phyloP scores from a whole-genome alignment of 345 rosid genomes.

The Euclidium syriacum region DNA sequence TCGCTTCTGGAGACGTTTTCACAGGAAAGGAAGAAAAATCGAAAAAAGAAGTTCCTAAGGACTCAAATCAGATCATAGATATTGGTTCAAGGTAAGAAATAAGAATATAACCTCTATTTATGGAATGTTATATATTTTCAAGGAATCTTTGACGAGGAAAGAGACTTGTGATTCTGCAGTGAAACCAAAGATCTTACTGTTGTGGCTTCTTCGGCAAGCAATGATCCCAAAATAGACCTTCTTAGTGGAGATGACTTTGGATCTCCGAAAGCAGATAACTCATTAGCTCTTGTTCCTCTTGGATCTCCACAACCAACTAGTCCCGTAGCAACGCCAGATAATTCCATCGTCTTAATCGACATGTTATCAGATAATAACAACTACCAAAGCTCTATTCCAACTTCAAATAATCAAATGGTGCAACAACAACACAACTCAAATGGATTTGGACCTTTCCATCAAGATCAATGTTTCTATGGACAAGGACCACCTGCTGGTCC shows the following conservation, averaged over 20 bases:
- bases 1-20: constrained; percentile 57
- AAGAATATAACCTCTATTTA: neutral
- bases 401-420: constrained; percentile 19
- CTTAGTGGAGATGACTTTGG: constrained; percentile 64
- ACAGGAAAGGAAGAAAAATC: constrained; percentile 35
- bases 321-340: constrained; percentile 56
- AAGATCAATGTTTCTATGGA: constrained; percentile 46
- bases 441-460: constrained; percentile 42
- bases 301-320: constrained; percentile 56
- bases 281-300: constrained; percentile 74
- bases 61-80: constrained; percentile 44
- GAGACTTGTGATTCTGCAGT: constrained; percentile 13
- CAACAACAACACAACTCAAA: constrained; percentile 39
- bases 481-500: constrained; percentile 40
- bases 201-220: constrained; percentile 59
- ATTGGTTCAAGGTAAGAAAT: constrained; percentile 32
- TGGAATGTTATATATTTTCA: neutral
- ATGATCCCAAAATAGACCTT: constrained; percentile 78
- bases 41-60: constrained; percentile 35
- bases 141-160: neutral
- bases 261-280: constrained; percentile 18
- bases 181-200: constrained; percentile 29
- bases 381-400: constrained; percentile 30
- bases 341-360: constrained; percentile 78
- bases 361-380: constrained; percentile 63